These are phyloP conservation scores for Taphrina confusa DNA, from an alignment of 1,139 yeast species.

Conservation along the genomic window DNA sequence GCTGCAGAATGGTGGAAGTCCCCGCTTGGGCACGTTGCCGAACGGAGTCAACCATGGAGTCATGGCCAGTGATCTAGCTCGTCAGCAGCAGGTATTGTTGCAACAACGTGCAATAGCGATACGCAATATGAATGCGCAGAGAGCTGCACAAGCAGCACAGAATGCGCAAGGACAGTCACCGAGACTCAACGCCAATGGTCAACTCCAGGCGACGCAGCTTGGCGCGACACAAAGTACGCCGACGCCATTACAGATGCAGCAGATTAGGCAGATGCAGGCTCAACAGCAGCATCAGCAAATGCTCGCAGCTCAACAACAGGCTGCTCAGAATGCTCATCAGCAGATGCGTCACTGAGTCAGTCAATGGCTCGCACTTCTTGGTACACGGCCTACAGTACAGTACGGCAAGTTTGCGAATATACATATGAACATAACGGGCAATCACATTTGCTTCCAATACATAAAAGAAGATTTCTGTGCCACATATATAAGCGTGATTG, in stretches of 20 bases:
- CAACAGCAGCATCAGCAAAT: slow-evolving; percentile 33
- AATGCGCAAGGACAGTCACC: not conserved
- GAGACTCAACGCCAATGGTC: slow-evolving; percentile 11
- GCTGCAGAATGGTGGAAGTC: slow-evolving; percentile 22
- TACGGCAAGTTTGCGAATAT: no score
- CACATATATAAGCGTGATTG: no score
- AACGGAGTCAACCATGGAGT: not conserved
- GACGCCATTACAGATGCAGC: slow-evolving; percentile 33
- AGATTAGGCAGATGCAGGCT: slow-evolving; percentile 31
- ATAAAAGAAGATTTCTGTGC: no score
- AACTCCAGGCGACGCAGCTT: slow-evolving; percentile 27
- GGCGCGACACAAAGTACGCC: slow-evolving; percentile 25
- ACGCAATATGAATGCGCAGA: slow-evolving; percentile 21
- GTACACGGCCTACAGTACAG: no score
- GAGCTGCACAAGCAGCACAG: slow-evolving; percentile 24
- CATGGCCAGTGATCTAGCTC: slow-evolving; percentile 18
- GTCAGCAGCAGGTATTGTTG: slow-evolving; percentile 28
- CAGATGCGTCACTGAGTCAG: slow-evolving; percentile 10
- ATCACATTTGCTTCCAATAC: no score
- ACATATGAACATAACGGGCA: no score
- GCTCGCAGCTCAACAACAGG: slow-evolving; percentile 23
- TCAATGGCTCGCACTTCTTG: no score
- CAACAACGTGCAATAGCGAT: slow-evolving; percentile 32
- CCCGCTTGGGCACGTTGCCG: slow-evolving; percentile 5
- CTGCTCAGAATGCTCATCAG: slow-evolving; percentile 14